Evolutionary conservation across 148 eudicot species (phyloP).

Genomic region (Amaranthus hypochondriacus): DNA sequence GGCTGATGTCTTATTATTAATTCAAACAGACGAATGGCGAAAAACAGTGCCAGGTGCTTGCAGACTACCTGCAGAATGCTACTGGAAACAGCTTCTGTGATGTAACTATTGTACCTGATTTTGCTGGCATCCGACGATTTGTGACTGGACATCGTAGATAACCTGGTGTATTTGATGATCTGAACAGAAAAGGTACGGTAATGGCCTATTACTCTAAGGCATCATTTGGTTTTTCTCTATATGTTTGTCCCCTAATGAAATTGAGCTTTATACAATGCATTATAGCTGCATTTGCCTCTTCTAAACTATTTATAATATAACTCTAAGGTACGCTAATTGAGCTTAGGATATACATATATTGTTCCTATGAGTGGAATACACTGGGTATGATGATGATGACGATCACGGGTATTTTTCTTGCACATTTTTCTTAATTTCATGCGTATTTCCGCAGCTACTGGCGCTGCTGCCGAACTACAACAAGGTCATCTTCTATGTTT

Average conservation of each 20-base stretch:
- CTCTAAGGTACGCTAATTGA: too few species aligned
- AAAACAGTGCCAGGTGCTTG: slow-evolving; percentile 66
- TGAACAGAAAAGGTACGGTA: slow-evolving; percentile 5
- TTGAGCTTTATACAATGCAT: not conserved
- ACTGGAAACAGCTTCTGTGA: slow-evolving; percentile 40
- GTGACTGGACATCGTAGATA: slow-evolving; percentile 53
- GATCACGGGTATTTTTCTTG: too few species aligned
- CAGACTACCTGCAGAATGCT: slow-evolving; percentile 40
- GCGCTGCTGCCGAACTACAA: too few species aligned
- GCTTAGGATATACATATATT: too few species aligned
- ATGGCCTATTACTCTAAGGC: not conserved
- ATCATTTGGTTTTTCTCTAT: not conserved
- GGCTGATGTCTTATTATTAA: not conserved
- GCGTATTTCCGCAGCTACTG: too few species aligned
- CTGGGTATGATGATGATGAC: too few species aligned
- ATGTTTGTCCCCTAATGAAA: not conserved
- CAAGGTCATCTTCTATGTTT: too few species aligned
- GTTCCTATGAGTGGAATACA: too few species aligned
- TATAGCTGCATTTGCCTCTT: not conserved
- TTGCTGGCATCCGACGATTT: slow-evolving; percentile 73
- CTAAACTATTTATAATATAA: too few species aligned
- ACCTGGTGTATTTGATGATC: not conserved
- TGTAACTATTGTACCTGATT: slow-evolving; percentile 55
- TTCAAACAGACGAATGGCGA: slow-evolving; percentile 80
- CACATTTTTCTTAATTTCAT: too few species aligned